Percentiles rank a stretch among this genome's conserved stretches.
Conservation (phyloP, 2,329 filamentous ascomycete genomes). For the Elsinoe australis region DNA sequence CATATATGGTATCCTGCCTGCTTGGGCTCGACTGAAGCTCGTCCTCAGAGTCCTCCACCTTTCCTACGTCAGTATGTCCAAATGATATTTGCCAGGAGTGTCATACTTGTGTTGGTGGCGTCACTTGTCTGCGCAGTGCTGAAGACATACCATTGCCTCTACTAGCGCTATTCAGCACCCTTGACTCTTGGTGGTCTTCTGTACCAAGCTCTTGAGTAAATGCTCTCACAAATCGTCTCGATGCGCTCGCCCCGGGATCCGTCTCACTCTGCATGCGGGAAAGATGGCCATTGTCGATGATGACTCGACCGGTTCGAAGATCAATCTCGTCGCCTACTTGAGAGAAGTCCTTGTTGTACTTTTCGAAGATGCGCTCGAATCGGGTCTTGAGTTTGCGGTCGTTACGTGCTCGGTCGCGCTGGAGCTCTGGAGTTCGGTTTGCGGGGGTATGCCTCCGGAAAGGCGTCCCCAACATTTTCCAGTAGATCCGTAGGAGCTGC, state of each 20-base stretch:
- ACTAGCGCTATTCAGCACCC: constrained; percentile 29
- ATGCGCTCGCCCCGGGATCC: constrained; percentile 36
- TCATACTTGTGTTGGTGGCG: too few species aligned
- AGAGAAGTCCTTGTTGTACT: constrained; percentile 76
- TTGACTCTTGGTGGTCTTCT: constrained; percentile 24
- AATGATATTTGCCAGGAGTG: too few species aligned
- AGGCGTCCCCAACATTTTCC: constrained; percentile 15
- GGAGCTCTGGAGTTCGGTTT: constrained; percentile 29
- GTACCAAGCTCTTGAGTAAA: constrained; percentile 30
- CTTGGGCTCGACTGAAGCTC: constrained; percentile 3
- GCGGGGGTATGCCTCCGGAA: constrained; percentile 6
- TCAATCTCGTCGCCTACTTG: constrained; percentile 86
- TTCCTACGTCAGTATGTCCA: background rate
- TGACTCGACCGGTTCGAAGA: constrained; percentile 66
- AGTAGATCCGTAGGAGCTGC: background rate
- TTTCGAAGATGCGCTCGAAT: constrained; percentile 82
- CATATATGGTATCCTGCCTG: too few species aligned
- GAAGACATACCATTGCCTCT: constrained; percentile 18
- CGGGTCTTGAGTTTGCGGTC: constrained; percentile 68
- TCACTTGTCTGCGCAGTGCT: background rate
- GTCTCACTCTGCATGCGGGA: constrained; percentile 53
- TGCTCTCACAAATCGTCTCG: constrained; percentile 27
- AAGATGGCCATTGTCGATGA: constrained; percentile 89
- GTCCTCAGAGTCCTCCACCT: constrained; percentile 15
- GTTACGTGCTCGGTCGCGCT: constrained; percentile 51